Evolutionary conservation across 176 grass and related monocot species (phyloP).

Genomic region (Oryza glumipatula): DNA sequence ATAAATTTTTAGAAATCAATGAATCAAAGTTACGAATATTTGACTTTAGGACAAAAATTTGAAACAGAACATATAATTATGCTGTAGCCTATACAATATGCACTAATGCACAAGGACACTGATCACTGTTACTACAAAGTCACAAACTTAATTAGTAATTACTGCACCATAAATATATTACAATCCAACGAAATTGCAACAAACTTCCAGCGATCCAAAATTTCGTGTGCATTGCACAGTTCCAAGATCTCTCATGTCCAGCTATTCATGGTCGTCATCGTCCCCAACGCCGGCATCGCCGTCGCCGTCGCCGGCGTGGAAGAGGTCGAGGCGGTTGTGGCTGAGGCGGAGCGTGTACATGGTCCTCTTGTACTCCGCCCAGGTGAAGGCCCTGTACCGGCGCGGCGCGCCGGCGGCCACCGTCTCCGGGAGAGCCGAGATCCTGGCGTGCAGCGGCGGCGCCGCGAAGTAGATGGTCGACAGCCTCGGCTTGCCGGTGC

Average conservation of each 20-base stretch:
- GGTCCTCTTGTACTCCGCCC: slow-evolving; percentile 89
- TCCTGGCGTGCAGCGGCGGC: slow-evolving; percentile 53
- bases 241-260: background rate
- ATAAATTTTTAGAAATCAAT: no score
- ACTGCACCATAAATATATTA: background rate
- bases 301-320: slow-evolving; percentile 20
- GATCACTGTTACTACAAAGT: background rate
- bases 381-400: slow-evolving; percentile 75
- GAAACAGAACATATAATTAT: background rate
- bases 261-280: background rate
- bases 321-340: slow-evolving; percentile 77
- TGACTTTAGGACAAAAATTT: no score
- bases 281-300: background rate
- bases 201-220: slow-evolving; percentile 17
- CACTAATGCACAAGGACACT: background rate
- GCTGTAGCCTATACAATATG: background rate
- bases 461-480: slow-evolving; percentile 84
- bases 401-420: slow-evolving; percentile 35
- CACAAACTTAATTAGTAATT: background rate
- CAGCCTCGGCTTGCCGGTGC: slow-evolving; percentile 54
- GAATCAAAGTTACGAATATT: no score
- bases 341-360: slow-evolving; percentile 85
- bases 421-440: slow-evolving; percentile 54
- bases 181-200: background rate
- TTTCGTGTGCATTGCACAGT: background rate